Percentiles rank a stretch among this genome's conserved stretches.
Conservation (phyloP, 371 early-diverging fungal species). For the Capillidium heterosporum region DNA sequence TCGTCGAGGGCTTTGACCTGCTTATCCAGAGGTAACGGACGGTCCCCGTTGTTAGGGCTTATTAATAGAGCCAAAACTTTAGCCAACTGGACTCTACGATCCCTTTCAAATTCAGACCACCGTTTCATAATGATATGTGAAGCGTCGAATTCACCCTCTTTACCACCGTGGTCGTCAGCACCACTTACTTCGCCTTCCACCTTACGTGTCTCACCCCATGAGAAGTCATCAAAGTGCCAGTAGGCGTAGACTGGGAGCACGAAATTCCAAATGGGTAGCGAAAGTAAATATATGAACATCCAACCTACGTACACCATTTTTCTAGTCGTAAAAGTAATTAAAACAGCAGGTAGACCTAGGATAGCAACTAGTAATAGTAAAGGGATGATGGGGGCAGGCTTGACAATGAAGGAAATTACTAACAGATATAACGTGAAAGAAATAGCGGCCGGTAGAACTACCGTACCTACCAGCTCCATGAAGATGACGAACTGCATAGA, state of each 20-base stretch:
- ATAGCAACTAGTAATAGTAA: constrained; percentile 57
- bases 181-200: constrained; percentile 42
- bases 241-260: constrained; percentile 93
- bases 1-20: constrained; percentile 1
- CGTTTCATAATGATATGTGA: constrained; percentile 40
- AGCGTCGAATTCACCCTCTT: constrained; percentile 42
- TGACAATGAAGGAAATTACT: constrained; percentile 36
- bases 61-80: constrained; percentile 8
- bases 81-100: constrained; percentile 15
- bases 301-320: constrained; percentile 82
- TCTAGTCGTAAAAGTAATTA: constrained; percentile 83
- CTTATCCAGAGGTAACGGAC: neutral
- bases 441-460: constrained; percentile 95
- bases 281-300: constrained; percentile 88
- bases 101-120: constrained; percentile 43
- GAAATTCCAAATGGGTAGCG: constrained; percentile 96
- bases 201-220: constrained; percentile 95
- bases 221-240: constrained; percentile 99
- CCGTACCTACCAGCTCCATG: constrained; percentile 94
- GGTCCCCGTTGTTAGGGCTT: neutral
- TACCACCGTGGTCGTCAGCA: constrained; percentile 24
- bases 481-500: constrained; percentile 98
- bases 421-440: constrained; percentile 73
- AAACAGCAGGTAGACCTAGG: constrained; percentile 82
- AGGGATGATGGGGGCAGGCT: constrained; percentile 46